A percentile compares a stretch with the other conserved stretches of the same genome.
These are phyloP conservation scores for Platanus orientalis DNA, from an alignment of 164 flowering plant species.

Conservation along the genomic window DNA sequence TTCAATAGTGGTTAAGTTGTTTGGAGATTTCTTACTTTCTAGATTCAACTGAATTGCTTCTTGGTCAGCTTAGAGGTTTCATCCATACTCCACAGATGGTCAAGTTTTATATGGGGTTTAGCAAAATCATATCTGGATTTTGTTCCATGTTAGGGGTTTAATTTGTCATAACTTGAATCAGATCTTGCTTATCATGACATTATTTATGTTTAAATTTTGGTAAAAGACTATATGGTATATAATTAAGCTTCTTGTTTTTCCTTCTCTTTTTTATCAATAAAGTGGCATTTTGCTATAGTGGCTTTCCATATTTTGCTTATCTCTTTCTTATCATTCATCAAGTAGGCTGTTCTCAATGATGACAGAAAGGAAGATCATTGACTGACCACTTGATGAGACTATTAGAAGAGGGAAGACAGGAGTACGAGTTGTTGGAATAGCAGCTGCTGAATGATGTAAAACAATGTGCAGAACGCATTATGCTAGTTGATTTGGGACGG, in stretches of 20 bases:
- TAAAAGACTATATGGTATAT: no score
- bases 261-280: neutral
- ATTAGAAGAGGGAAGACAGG: slow-evolving; percentile 85
- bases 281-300: neutral
- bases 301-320: neutral
- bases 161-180: neutral
- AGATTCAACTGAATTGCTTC: neutral
- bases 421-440: slow-evolving; percentile 63
- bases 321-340: neutral
- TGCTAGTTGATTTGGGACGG: slow-evolving; percentile 95
- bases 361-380: slow-evolving; percentile 55
- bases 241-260: neutral
- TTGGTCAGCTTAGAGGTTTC: neutral
- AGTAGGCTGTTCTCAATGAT: slow-evolving; percentile 13
- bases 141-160: neutral
- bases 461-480: slow-evolving; percentile 94
- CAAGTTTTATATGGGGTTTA: neutral
- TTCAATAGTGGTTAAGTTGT: neutral
- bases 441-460: slow-evolving; percentile 79
- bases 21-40: neutral
- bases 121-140: neutral
- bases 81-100: neutral
- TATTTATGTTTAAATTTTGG: neutral
- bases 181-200: neutral
- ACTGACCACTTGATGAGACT: slow-evolving; percentile 95